phyloP scores from a whole-genome alignment of 1,284 basidiomycete species.

The Trichosporon faecale region DNA sequence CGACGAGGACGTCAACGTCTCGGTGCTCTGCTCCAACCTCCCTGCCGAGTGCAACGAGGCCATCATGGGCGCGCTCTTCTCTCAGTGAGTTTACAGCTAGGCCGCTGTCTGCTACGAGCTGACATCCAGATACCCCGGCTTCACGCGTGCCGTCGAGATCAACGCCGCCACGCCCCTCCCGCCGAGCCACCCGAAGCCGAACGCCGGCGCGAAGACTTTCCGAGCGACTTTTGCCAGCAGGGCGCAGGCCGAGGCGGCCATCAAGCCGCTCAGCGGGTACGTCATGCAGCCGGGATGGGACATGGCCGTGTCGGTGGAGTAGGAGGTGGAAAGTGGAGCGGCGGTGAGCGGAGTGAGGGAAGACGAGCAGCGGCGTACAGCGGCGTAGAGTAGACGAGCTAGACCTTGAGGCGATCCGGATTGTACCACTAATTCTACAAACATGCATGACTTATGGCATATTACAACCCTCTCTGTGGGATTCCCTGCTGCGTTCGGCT shows the following conservation, averaged over 20 bases:
- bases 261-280: constrained; percentile 36
- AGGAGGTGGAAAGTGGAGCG: too few species aligned
- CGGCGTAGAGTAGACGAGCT: neutral
- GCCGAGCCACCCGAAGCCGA: constrained; percentile 35
- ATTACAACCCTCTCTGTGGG: too few species aligned
- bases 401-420: neutral
- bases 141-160: constrained; percentile 25
- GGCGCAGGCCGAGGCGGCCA: constrained; percentile 32
- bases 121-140: constrained; percentile 41
- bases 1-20: constrained; percentile 35
- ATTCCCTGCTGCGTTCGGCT: too few species aligned
- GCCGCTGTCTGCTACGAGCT: neutral
- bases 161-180: constrained; percentile 31
- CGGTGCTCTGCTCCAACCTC: constrained; percentile 41
- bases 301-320: constrained; percentile 40
- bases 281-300: constrained; percentile 49
- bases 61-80: constrained; percentile 38
- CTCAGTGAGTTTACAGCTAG: constrained; percentile 30
- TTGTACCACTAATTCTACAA: constrained; percentile 7
- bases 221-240: constrained; percentile 30
- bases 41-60: constrained; percentile 43
- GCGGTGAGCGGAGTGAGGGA: too few species aligned
- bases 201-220: constrained; percentile 40
- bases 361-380: too few species aligned
- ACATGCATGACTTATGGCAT: constrained; percentile 6